Conservation (phyloP, 148 eudicot species). For the Oxyria digyna region DNA sequence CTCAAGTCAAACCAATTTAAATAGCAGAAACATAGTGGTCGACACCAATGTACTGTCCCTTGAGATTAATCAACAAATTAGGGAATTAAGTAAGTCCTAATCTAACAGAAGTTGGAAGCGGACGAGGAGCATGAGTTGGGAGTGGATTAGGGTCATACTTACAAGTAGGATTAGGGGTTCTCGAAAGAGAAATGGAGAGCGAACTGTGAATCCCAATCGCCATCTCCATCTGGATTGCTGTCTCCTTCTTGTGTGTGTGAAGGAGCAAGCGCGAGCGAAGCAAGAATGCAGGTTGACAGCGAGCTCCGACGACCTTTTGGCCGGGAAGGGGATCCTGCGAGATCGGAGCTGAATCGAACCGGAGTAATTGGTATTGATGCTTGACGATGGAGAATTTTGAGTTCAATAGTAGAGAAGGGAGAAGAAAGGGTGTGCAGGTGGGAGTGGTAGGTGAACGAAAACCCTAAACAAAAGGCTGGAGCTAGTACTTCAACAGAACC, state of each 20-base stretch:
- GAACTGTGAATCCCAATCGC: constrained; percentile 23
- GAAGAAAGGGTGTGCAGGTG: no score
- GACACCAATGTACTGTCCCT: neutral
- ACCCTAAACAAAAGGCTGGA: no score
- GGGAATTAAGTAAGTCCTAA: neutral
- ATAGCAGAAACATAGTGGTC: neutral
- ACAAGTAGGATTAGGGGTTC: constrained; percentile 25
- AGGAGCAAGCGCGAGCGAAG: neutral
- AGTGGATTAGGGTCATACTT: constrained; percentile 10
- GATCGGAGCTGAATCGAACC: no score
- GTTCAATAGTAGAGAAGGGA: no score
- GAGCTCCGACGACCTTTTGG: no score
- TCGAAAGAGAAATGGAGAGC: constrained; percentile 18
- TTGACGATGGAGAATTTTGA: no score
- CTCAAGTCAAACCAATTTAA: neutral
- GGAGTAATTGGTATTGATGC: no score
- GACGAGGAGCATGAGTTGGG: constrained; percentile 8
- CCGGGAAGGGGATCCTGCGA: no score
- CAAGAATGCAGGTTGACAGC: no score
- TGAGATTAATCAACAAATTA: neutral
- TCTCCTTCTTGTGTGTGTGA: constrained; percentile 7
- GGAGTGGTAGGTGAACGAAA: no score
- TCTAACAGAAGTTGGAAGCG: constrained; percentile 5
- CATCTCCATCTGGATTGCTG: constrained; percentile 29
- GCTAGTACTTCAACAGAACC: no score